Conservation (phyloP, 2,329 filamentous ascomycete species). For the Epichloe sibirici region DNA sequence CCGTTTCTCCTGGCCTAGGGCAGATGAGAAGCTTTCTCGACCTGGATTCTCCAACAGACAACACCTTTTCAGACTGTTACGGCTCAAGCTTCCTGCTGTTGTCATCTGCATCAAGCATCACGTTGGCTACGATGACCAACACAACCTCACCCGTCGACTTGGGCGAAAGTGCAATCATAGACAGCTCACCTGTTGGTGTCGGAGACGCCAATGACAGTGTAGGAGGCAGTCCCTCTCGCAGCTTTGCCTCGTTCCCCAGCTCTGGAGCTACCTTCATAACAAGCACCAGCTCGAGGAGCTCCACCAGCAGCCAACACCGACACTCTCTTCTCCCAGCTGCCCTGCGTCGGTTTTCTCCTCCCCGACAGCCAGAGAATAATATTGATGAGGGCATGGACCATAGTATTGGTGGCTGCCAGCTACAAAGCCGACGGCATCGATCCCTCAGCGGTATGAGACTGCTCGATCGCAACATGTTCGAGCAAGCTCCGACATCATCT, state of each 20-base stretch:
- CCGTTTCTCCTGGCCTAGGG: not conserved
- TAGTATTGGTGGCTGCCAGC: not conserved
- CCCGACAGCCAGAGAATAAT: not conserved
- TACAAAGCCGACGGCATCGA: not conserved
- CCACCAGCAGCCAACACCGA: constrained; percentile 3
- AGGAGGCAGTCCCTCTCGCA: constrained; percentile 2
- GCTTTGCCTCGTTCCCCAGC: constrained; percentile 6
- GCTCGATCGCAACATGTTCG: not conserved
- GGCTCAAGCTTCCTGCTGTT: constrained; percentile 7
- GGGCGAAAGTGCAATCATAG: not conserved
- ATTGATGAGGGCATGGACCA: not conserved
- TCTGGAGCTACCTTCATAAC: constrained; percentile 11
- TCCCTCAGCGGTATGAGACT: not conserved
- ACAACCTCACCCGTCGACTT: not conserved
- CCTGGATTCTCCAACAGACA: constrained; percentile 4
- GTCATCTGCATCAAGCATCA: constrained; percentile 4
- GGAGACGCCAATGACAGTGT: constrained; percentile 3
- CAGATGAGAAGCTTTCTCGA: constrained; percentile 9
- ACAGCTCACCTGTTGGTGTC: not conserved
- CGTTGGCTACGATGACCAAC: not conserved
- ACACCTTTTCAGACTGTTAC: not conserved
- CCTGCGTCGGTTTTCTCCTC: not conserved
- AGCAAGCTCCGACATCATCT: constrained; percentile 1
- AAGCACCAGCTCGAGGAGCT: constrained; percentile 12
- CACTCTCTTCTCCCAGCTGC: constrained; percentile 8